phyloP scores from a whole-genome alignment of 2,329 filamentous ascomycete species.

The Cryphonectria carpinicola region DNA sequence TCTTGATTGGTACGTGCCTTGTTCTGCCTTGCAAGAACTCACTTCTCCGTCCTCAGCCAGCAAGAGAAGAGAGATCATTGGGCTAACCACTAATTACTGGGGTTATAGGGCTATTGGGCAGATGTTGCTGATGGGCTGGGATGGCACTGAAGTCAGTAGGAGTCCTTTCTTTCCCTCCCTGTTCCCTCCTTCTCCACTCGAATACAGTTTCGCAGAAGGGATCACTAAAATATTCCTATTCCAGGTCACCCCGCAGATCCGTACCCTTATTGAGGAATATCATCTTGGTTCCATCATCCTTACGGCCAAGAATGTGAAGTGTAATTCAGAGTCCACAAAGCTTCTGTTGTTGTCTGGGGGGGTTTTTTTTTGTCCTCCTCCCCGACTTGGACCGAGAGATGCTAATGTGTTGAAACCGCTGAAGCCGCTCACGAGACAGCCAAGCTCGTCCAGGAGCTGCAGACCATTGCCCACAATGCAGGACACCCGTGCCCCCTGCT shows the following conservation, averaged over 20 bases:
- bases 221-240: background rate
- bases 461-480: conserved; percentile 87
- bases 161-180: background rate
- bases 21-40: conserved; percentile 21
- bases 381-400: conserved; percentile 26
- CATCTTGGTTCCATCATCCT: conserved; percentile 87
- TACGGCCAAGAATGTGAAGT: conserved; percentile 84
- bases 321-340: conserved; percentile 47
- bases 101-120: conserved; percentile 70
- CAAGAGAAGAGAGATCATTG: background rate
- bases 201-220: background rate
- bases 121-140: conserved; percentile 83
- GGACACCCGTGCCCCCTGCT: conserved; percentile 87
- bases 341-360: conserved; percentile 12
- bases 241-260: conserved; percentile 71
- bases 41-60: background rate
- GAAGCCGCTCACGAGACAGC: conserved; percentile 90
- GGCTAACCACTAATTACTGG: conserved; percentile 40
- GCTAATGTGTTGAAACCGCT: conserved; percentile 36
- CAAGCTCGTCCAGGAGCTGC: conserved; percentile 83
- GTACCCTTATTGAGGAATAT: conserved; percentile 77
- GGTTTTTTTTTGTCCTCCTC: background rate
- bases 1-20: conserved; percentile 68
- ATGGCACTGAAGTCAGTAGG: conserved; percentile 70
- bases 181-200: background rate